Base-by-base conservation (phyloP, 805 yeast species). In the Cephaloascus fragrans region DNA sequence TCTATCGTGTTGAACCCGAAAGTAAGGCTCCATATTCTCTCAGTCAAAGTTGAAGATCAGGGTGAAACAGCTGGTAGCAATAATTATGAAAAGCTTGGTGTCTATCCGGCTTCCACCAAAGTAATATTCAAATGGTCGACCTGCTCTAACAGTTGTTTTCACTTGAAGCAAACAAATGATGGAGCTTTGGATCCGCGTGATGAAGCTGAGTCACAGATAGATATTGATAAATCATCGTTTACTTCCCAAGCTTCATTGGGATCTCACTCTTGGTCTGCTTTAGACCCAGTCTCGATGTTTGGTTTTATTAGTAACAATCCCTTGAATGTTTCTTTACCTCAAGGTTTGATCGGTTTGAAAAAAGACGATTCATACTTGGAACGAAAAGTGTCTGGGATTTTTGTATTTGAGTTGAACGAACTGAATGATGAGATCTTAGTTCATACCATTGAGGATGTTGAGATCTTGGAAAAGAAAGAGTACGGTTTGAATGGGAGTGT, bases 371-470 rank as follows among this genome's bases (percentile, higher is more conserved):
- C 37, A 10, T n/a, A 6, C 9, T 10, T 15, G 14, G 62, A 73
- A 42, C 46, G 77, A 33, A 58, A 69, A 3, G 32, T 67, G 17
- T 49, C 58, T 28, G 90, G 89, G 1, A 53, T 77, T 3, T 82
- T 82, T 48, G 65, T 80, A 5, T 81, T 81, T 50, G 89, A 82
- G 49, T 61, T 83, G 41, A 75, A 69, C 48, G 67, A 67, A 18
- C 59, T 62, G n/a, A 77, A 79, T 50, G 69, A 73, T 41, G 53
- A 63, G 43, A 73, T 83, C 26, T 35, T 64, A 4, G 84, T 77
- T 4, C 85, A 81, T 50, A 77, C 83, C 2, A 67, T 83, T 26
- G 90, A 83, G 47, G 71, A 78, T 47, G 66, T 83, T 40, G 80
- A 80, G 43, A 63, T 80, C 34, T 56, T 75, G 18, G 83, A 79